These are phyloP conservation scores for Euphrasia arctica DNA, from an alignment of 305 asterid species.

Conservation along the genomic window DNA sequence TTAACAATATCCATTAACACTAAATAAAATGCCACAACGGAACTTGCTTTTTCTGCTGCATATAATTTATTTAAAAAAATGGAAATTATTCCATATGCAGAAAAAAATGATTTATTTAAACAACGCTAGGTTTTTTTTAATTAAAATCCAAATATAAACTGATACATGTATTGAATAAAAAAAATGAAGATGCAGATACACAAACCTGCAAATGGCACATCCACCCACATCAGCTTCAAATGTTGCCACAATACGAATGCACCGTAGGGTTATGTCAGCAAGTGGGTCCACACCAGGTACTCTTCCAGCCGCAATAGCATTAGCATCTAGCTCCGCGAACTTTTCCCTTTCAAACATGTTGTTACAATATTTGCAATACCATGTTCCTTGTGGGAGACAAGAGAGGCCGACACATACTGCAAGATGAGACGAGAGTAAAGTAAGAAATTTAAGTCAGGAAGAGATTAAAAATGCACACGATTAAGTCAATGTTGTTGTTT, in stretches of 20 bases:
- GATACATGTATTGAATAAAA: constrained; percentile 1
- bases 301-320: constrained; percentile 92
- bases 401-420: constrained; percentile 68
- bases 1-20: constrained; percentile 6
- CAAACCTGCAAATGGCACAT: constrained; percentile 87
- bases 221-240: constrained; percentile 54
- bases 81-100: not conserved
- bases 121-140: constrained; percentile 4
- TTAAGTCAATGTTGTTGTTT: constrained; percentile 1
- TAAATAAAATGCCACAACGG: constrained; percentile 17
- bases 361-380: constrained; percentile 75
- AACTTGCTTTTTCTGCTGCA: constrained; percentile 5
- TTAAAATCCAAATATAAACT: constrained; percentile 12
- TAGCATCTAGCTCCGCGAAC: constrained; percentile 49
- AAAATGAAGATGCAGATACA: not conserved
- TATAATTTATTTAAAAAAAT: not conserved
- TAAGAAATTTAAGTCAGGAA: constrained; percentile 20
- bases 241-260: constrained; percentile 65
- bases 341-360: constrained; percentile 58
- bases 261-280: constrained; percentile 62
- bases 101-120: constrained; percentile 5
- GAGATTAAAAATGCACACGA: constrained; percentile 8
- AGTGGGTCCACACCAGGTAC: constrained; percentile 70
- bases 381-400: constrained; percentile 55
- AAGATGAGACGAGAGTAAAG: constrained; percentile 21